These are phyloP conservation scores for Vachellia collinsii DNA, from an alignment of 306 rosid genomes.

Conservation along the genomic window DNA sequence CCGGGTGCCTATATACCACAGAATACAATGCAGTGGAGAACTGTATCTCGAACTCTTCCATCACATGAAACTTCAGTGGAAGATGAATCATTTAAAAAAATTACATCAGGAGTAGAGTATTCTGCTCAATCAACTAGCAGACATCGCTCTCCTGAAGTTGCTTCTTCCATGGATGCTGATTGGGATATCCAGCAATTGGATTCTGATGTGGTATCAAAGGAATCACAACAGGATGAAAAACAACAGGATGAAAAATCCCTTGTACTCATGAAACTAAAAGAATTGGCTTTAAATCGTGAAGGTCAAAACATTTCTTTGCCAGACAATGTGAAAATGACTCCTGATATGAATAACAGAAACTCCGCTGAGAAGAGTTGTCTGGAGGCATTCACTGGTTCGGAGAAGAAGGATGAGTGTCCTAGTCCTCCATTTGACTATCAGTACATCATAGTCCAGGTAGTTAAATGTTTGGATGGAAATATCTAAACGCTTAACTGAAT, in stretches of 20 bases:
- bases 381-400: constrained; percentile 25
- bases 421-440: constrained; percentile 38
- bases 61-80: constrained; percentile 34
- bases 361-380: constrained; percentile 7
- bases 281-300: constrained; percentile 47
- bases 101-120: constrained; percentile 21
- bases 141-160: constrained; percentile 43
- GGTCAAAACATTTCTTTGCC: constrained; percentile 31
- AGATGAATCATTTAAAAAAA: constrained; percentile 39
- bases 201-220: constrained; percentile 32
- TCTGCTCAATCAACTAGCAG: constrained; percentile 30
- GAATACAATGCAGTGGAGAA: constrained; percentile 38
- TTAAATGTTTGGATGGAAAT: constrained; percentile 14
- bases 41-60: constrained; percentile 37
- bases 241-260: constrained; percentile 51
- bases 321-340: constrained; percentile 25
- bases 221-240: constrained; percentile 49
- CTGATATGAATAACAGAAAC: not conserved
- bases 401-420: constrained; percentile 40
- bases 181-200: constrained; percentile 46
- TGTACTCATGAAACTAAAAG: constrained; percentile 55
- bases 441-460: constrained; percentile 47
- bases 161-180: constrained; percentile 35
- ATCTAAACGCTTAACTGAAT: not conserved
- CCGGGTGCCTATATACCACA: constrained; percentile 40